phyloP scores from a whole-genome alignment of 345 rosid genomes.

The Gossypium stocksii region DNA sequence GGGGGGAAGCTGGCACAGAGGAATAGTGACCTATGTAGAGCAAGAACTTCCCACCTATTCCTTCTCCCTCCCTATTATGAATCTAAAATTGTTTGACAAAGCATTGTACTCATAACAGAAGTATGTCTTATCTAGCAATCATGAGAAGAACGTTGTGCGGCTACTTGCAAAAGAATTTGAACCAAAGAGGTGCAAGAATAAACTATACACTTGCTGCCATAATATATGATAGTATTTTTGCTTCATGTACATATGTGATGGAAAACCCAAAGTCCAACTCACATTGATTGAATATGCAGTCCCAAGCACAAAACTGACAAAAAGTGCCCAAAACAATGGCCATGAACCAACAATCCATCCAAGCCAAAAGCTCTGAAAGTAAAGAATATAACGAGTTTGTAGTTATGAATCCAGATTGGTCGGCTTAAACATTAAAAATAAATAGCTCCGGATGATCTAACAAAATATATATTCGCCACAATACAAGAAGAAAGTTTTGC shows the following conservation, averaged over 20 bases:
- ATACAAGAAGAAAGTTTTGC: not conserved
- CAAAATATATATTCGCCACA: not conserved
- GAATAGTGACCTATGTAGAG: not conserved
- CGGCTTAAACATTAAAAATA: constrained; percentile 4
- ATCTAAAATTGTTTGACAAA: not conserved
- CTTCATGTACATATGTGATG: not conserved
- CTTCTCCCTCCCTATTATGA: not conserved
- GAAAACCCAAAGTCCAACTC: constrained; percentile 26
- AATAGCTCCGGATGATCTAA: not conserved
- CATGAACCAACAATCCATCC: constrained; percentile 86
- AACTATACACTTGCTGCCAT: not conserved
- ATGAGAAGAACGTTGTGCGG: not conserved
- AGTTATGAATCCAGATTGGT: constrained; percentile 11
- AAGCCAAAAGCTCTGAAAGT: constrained; percentile 78
- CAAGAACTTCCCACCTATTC: not conserved
- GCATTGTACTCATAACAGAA: not conserved
- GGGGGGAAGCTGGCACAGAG: not conserved
- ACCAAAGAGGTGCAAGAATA: not conserved
- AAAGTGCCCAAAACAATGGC: constrained; percentile 98
- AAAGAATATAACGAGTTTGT: not conserved
- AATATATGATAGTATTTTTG: not conserved
- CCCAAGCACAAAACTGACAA: constrained; percentile 82
- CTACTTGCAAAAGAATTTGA: not conserved
- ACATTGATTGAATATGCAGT: constrained; percentile 95
- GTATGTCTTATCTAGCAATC: not conserved